These are phyloP conservation scores for Simmondsia chinensis DNA, from an alignment of 148 eudicot genomes.

Conservation along the genomic window DNA sequence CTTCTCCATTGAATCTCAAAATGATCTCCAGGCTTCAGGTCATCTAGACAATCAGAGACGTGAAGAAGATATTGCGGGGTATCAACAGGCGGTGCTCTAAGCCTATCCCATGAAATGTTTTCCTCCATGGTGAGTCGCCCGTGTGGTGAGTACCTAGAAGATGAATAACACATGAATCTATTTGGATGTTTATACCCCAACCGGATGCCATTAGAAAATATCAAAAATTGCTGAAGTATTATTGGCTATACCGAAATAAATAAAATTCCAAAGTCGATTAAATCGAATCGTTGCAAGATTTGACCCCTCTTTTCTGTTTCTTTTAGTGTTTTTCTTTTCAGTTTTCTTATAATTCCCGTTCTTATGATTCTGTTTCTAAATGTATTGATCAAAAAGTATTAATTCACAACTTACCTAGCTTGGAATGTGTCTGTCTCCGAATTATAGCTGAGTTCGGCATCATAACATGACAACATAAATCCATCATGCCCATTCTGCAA, in stretches of 20 bases:
- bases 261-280: too few relatives aligned
- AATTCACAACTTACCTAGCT: constrained; percentile 49
- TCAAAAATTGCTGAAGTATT: too few relatives aligned
- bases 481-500: constrained; percentile 89
- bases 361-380: too few relatives aligned
- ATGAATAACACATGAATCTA: background rate
- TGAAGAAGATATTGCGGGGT: constrained; percentile 60
- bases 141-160: constrained; percentile 48
- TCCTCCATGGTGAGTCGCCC: constrained; percentile 65
- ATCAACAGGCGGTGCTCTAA: constrained; percentile 66
- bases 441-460: constrained; percentile 73
- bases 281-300: too few relatives aligned
- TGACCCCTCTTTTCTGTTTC: too few relatives aligned
- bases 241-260: too few relatives aligned
- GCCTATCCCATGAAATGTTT: constrained; percentile 64
- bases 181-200: too few relatives aligned
- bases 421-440: constrained; percentile 49
- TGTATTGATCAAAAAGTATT: too few relatives aligned
- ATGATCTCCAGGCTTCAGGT: constrained; percentile 75
- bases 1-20: constrained; percentile 94
- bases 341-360: too few relatives aligned
- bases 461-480: constrained; percentile 88
- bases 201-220: too few relatives aligned
- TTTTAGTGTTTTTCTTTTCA: too few relatives aligned
- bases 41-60: constrained; percentile 52